Evolutionary conservation across 805 yeast genomes (phyloP).

Genomic region (Candida easanensis): DNA sequence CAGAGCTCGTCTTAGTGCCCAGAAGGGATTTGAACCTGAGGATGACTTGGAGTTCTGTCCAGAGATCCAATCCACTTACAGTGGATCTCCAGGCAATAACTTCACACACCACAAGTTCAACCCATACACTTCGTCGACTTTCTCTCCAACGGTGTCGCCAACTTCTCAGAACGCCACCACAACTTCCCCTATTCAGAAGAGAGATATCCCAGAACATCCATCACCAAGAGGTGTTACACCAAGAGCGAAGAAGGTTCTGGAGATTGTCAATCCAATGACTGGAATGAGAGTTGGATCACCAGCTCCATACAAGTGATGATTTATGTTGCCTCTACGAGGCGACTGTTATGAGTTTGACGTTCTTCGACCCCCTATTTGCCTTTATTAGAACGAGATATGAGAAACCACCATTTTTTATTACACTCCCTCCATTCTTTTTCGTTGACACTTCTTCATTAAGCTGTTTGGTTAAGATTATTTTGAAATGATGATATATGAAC

Average conservation of each 20-base stretch:
- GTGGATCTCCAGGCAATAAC: not conserved
- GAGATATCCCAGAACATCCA: slow-evolving; percentile 5
- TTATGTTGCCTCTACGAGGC: not conserved
- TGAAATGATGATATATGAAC: too few species aligned
- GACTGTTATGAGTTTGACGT: slow-evolving; percentile 1
- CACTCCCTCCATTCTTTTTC: too few species aligned
- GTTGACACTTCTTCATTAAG: too few species aligned
- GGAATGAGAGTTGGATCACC: slow-evolving; percentile 56
- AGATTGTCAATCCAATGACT: slow-evolving; percentile 61
- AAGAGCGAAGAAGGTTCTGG: slow-evolving; percentile 55
- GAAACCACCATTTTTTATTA: not conserved
- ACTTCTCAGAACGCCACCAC: slow-evolving; percentile 27
- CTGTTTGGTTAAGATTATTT: too few species aligned
- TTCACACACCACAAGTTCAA: slow-evolving; percentile 50
- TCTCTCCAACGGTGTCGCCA: slow-evolving; percentile 50
- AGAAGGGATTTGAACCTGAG: slow-evolving; percentile 59
- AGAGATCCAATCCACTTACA: slow-evolving; percentile 27
- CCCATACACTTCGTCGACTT: slow-evolving; percentile 64
- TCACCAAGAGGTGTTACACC: slow-evolving; percentile 51
- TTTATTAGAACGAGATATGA: too few species aligned
- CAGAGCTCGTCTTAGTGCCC: slow-evolving; percentile 53
- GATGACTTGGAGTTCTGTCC: slow-evolving; percentile 68
- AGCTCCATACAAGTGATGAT: slow-evolving; percentile 28
- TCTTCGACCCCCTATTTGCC: too few species aligned
- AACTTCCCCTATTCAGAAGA: slow-evolving; percentile 24